Conservation (phyloP, 495 filamentous ascomycete species). For the Podospora pseudopauciseta region DNA sequence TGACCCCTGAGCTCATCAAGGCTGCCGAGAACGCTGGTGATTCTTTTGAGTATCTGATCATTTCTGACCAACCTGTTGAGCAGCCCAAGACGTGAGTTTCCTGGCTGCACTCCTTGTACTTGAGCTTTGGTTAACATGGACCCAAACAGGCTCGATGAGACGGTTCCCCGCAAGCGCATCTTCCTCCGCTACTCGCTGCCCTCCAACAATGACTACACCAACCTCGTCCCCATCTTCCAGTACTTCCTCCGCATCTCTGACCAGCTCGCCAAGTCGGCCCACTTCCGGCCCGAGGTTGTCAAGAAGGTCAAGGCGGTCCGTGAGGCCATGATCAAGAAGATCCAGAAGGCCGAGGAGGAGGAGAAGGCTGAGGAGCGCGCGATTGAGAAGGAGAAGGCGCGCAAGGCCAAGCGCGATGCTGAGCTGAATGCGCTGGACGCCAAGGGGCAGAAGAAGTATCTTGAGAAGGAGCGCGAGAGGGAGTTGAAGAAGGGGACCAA, state of each 20-base stretch:
- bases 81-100: conserved; percentile 76
- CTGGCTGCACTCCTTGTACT: background rate
- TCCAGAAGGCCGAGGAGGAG: conserved; percentile 79
- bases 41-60: conserved; percentile 78
- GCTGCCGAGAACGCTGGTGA: conserved; percentile 79
- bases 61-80: conserved; percentile 86
- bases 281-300: conserved; percentile 85
- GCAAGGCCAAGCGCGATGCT: conserved; percentile 89
- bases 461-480: conserved; percentile 87
- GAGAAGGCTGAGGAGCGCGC: conserved; percentile 89
- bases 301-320: conserved; percentile 76
- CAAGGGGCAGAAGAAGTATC: conserved; percentile 91
- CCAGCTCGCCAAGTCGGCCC: conserved; percentile 66
- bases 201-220: conserved; percentile 58
- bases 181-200: conserved; percentile 71
- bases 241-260: conserved; percentile 85
- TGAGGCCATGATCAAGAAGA: conserved; percentile 76
- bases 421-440: conserved; percentile 78
- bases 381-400: conserved; percentile 72
- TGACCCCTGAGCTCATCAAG: conserved; percentile 78
- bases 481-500: conserved; percentile 69
- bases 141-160: conserved; percentile 73
- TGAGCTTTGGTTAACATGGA: background rate
- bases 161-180: conserved; percentile 78
- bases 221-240: conserved; percentile 69